Conservation (phyloP, 139 green algal genomes). For the Chlamydomonas asymmetrica region DNA sequence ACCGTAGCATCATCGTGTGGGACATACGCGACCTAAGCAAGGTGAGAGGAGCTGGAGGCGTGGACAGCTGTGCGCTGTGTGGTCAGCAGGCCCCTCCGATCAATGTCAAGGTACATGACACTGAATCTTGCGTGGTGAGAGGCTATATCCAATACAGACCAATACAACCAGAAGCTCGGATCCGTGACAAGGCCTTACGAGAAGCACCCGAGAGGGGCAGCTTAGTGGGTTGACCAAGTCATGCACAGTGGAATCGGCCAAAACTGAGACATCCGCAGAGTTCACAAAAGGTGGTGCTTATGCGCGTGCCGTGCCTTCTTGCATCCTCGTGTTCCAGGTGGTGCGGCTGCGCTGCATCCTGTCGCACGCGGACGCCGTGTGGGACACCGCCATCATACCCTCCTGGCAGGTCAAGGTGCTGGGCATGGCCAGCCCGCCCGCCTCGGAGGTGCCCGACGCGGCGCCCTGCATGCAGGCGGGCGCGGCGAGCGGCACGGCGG, state of each 20-base stretch:
- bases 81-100: too few species aligned
- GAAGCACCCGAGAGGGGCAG: too few species aligned
- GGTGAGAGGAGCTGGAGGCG: constrained; percentile 16
- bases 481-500: not conserved
- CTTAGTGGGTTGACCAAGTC: too few species aligned
- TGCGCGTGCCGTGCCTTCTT: not conserved
- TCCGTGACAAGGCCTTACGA: too few species aligned
- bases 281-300: not conserved
- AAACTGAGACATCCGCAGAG: too few species aligned
- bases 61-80: too few species aligned
- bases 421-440: not conserved
- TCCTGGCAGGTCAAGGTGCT: constrained; percentile 11
- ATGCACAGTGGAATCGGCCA: too few species aligned
- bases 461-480: not conserved
- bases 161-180: too few species aligned
- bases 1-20: constrained; percentile 49
- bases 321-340: constrained; percentile 9
- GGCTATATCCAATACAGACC: too few species aligned
- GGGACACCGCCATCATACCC: constrained; percentile 32
- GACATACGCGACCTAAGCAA: constrained; percentile 32
- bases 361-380: constrained; percentile 48
- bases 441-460: not conserved
- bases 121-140: too few species aligned
- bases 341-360: constrained; percentile 33
- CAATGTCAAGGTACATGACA: too few species aligned